A percentile compares a stretch with the other conserved stretches of the same genome.
phyloP scores from a whole-genome alignment of 2,329 filamentous ascomycete genomes.

The Beauveria sp. region DNA sequence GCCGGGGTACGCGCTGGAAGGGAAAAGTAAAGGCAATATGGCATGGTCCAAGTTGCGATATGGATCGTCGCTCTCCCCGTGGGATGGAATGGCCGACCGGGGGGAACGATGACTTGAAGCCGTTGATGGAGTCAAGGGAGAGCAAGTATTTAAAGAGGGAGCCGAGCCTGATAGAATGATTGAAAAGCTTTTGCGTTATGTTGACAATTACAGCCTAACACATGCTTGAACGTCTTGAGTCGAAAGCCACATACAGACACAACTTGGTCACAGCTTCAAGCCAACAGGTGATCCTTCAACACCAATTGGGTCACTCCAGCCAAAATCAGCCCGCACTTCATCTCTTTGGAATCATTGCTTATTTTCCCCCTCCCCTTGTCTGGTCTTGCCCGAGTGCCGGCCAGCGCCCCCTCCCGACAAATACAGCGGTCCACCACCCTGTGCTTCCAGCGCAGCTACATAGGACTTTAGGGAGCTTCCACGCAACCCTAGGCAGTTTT shows the following conservation, averaged over 20 bases:
- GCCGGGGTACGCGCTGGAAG: constrained; percentile 4
- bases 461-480: not conserved
- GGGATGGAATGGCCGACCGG: not conserved
- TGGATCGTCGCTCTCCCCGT: not conserved
- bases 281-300: too few species aligned
- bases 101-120: not conserved
- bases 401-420: not conserved
- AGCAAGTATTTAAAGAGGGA: not conserved
- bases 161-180: not conserved
- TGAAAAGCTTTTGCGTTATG: not conserved
- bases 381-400: too few species aligned
- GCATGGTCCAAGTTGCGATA: not conserved
- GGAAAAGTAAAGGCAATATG: not conserved
- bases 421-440: not conserved
- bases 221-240: not conserved
- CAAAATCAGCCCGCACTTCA: too few species aligned
- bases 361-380: too few species aligned
- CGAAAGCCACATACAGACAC: too few species aligned
- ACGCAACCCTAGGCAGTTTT: not conserved
- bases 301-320: too few species aligned
- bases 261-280: too few species aligned
- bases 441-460: not conserved
- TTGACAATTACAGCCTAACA: not conserved
- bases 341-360: too few species aligned
- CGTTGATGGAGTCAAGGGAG: not conserved